Evolutionary conservation across 1,284 basidiomycete genomes (phyloP), one percentile per base, ranked within the genome.

Genomic region (Ganoderma sinense): DNA sequence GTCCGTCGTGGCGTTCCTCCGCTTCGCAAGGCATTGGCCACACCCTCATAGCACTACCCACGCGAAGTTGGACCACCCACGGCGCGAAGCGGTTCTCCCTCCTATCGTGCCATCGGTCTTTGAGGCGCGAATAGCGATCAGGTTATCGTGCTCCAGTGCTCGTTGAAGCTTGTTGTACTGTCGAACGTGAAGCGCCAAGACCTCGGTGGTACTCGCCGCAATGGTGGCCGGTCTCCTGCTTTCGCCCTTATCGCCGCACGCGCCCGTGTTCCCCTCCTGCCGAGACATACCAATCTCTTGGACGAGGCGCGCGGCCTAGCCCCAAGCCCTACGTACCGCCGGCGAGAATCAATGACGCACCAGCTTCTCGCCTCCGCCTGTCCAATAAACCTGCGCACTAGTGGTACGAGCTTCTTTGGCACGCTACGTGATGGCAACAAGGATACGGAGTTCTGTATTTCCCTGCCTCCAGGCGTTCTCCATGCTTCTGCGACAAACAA

Each of bases 221-320:
- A 62, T 26, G 63, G 69, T 58, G 31, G 6, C 40, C 31, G 18
- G 36, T 51, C 51, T 67, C 69, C 62, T 66, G 65, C 66, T 64
- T 33, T 4, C n/a, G 51, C 61, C 23, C 39, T 58, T 70, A 68
- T 67, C 66, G 43, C 69, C 66, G 66, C 41, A 43, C 64, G 31
- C 23, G 39, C 29, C 39, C 36, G 14, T 11, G 36, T 61, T 61
- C 14, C 39, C 23, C n/a, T 41, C 59, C 16, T 61, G 4, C 23
- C 11, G 48, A 26, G 26, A 26, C 48, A 23, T 13, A 26, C 41
- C 59, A 59, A 39, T 33, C 11, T 23, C 4, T 61, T 26, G 23
- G 36, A 29, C 48, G 23, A 51, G 36, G 18, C 13, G n/a, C 26
- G 14, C 16, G 23, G 59, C 39, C 59, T 16, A 41, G 59, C n/a